These are phyloP conservation scores for Suillus cothurnatus DNA, from an alignment of 768 basidiomycete genomes.

Conservation along the genomic window DNA sequence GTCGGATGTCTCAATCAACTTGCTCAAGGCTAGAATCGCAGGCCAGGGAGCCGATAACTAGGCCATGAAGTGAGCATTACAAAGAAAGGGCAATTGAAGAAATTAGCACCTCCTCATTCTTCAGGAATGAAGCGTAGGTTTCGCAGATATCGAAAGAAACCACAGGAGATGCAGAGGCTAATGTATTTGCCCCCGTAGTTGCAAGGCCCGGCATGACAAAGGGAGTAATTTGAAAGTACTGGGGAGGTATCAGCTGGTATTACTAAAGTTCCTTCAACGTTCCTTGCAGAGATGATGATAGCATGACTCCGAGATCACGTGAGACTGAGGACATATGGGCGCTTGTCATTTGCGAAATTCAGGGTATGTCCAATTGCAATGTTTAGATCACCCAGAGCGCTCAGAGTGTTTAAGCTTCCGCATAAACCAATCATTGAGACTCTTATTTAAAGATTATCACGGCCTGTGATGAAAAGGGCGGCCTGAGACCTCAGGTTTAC, in stretches of 20 bases:
- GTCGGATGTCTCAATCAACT: slow-evolving; percentile 77
- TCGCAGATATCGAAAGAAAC: slow-evolving; percentile 46
- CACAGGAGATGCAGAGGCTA: neutral
- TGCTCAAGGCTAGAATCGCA: slow-evolving; percentile 83
- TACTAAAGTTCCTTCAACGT: neutral
- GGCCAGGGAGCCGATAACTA: slow-evolving; percentile 87
- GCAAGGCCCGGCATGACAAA: slow-evolving; percentile 1
- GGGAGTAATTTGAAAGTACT: neutral
- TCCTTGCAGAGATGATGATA: slow-evolving; percentile 1
- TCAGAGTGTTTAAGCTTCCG: too few relatives aligned
- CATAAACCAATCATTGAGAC: too few relatives aligned
- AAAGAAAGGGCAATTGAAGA: neutral
- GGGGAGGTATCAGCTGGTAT: neutral
- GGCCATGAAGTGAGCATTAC: neutral
- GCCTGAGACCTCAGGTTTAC: too few relatives aligned
- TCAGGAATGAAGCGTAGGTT: slow-evolving; percentile 61
- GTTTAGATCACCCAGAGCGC: too few relatives aligned
- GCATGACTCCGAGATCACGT: slow-evolving; percentile 1
- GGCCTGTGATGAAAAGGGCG: too few relatives aligned
- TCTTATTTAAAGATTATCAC: neutral
- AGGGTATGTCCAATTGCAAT: too few relatives aligned
- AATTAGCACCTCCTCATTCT: slow-evolving; percentile 62
- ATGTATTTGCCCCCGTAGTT: neutral
- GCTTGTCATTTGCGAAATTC: neutral
- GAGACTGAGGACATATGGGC: neutral